phyloP scores from a whole-genome alignment of 164 flowering plant species.

The Dillenia suffruticosa region DNA sequence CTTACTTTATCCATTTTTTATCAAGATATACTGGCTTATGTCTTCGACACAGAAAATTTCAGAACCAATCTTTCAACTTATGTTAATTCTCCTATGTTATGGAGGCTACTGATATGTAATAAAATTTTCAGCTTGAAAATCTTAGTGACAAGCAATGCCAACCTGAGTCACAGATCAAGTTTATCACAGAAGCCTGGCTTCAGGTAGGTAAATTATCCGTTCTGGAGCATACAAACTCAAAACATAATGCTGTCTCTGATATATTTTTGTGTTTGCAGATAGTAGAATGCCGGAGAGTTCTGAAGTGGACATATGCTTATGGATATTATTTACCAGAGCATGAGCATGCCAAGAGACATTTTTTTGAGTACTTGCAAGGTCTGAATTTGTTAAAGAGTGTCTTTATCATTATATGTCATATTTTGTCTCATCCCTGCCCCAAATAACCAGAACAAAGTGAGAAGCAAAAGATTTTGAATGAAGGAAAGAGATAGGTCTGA shows the following conservation, averaged over 20 bases:
- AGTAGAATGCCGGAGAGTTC: constrained; percentile 82
- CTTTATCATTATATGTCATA: not conserved
- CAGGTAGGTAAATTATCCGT: constrained; percentile 50
- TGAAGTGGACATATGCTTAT: constrained; percentile 95
- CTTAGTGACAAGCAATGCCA: constrained; percentile 53
- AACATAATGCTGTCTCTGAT: too few relatives aligned
- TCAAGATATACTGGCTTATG: too few relatives aligned
- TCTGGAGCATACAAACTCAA: too few relatives aligned
- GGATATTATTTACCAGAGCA: constrained; percentile 78
- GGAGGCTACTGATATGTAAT: too few relatives aligned
- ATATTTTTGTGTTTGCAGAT: constrained; percentile 38
- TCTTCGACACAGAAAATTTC: too few relatives aligned
- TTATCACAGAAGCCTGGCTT: constrained; percentile 84
- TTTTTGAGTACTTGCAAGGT: constrained; percentile 93
- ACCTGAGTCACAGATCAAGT: constrained; percentile 84
- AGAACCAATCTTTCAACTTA: too few relatives aligned
- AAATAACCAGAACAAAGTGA: too few relatives aligned
- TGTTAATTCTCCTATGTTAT: too few relatives aligned
- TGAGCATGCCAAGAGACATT: constrained; percentile 64
- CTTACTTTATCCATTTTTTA: too few relatives aligned
- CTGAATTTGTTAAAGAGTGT: not conserved
- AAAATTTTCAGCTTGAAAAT: constrained; percentile 42
- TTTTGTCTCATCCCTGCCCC: too few relatives aligned
- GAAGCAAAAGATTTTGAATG: too few relatives aligned
- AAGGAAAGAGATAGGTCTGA: too few relatives aligned